Base-by-base conservation (phyloP, 2,329 filamentous ascomycete genomes). In the Helotiales sp. region DNA sequence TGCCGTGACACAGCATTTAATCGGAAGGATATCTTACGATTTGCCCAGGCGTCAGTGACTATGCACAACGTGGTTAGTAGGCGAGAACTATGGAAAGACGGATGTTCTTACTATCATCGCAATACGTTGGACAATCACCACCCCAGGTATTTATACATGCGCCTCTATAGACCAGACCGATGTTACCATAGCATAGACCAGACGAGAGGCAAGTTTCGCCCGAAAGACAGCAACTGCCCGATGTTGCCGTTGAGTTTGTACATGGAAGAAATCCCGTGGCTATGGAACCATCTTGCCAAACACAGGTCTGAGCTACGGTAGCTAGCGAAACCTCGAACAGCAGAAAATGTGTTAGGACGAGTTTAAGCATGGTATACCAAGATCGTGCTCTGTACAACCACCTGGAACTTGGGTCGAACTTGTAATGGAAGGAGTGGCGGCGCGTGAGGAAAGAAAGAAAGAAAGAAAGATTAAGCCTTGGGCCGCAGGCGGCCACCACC, bases 141-240 rank as follows among this genome's bases (percentile, higher is more conserved):
- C 56, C 51, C 56, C 56, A 58, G 17, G 46, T 19, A 54, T 54
- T 54, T 27, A 58, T 50, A 36, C 56, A 58, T 9, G 51, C 51
- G 3, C 56, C 57, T 48, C 57, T 36, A 49, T 59, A 53, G 8
- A 59, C 30, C 31, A 55, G 30, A 1, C 52, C 49, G 3, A 53
- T 12, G 8, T 17, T 38, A 2, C 57, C 49, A 42, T 59, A 55
- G 33, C 57, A 55, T 13, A 56, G 38, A 1, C 57, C 52, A 31
- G 38, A 42, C 9, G 46, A 42, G 9, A 55, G 40, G 34, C 57
- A 59, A 17, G 49, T 36, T 17, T 59, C 57, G 31, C 36, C 52
- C 15, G 38, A 31, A 12, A 44, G 49, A 29, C 57, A 59, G 30
- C 57, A 59, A n/a, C 42, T 55, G n/a, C 57, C 57, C 17, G 52